Percentiles rank a stretch among this genome's conserved stretches.
Evolutionary conservation across 805 yeast species (phyloP).

Genomic region (Metschnikowia corniflorae): DNA sequence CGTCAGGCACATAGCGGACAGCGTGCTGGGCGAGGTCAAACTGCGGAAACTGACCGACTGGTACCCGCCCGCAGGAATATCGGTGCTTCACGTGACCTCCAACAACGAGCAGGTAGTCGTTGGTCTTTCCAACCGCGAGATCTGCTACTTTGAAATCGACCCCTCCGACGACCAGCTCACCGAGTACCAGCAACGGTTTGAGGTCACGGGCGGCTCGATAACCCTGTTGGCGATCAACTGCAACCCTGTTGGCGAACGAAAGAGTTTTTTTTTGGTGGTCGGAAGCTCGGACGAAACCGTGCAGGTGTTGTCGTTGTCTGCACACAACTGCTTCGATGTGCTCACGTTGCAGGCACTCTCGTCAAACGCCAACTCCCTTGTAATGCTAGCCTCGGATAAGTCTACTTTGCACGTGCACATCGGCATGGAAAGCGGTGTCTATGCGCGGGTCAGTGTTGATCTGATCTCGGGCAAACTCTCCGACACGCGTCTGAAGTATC

Average conservation of each 20-base stretch:
- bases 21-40: conserved; percentile 5
- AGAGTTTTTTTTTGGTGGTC: conserved; percentile 58
- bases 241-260: conserved; percentile 46
- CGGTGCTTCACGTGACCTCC: conserved; percentile 55
- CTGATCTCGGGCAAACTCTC: conserved; percentile 51
- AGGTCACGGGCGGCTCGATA: conserved; percentile 48
- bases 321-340: conserved; percentile 55
- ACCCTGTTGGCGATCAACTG: conserved; percentile 42
- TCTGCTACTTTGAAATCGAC: conserved; percentile 80
- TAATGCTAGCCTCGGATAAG: conserved; percentile 19
- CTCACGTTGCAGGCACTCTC: conserved; percentile 65
- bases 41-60: conserved; percentile 47
- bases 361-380: conserved; percentile 35
- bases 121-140: conserved; percentile 67
- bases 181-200: conserved; percentile 64
- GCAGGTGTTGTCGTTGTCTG: conserved; percentile 60
- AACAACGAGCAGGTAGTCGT: conserved; percentile 67
- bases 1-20: conserved; percentile 20
- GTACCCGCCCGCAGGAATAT: conserved; percentile 78
- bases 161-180: conserved; percentile 54
- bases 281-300: conserved; percentile 71
- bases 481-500: conserved; percentile 63
- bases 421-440: conserved; percentile 83
- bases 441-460: conserved; percentile 60
- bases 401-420: conserved; percentile 51